Evolutionary conservation across 495 filamentous ascomycete genomes (phyloP), one percentile per base, ranked within the genome.

Genomic region (Hypoxylon intermedium): DNA sequence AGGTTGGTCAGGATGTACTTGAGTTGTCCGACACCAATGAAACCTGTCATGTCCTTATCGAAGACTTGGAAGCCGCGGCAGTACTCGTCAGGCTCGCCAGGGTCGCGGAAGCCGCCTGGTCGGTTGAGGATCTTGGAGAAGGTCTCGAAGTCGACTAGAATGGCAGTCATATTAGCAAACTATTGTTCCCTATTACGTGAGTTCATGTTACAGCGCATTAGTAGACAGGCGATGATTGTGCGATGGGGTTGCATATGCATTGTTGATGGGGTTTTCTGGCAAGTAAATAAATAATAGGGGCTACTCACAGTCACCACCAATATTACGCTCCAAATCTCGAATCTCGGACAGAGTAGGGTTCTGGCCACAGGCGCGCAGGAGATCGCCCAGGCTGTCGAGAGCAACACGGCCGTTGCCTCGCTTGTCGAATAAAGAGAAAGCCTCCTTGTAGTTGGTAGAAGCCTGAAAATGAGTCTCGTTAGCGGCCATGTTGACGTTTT

Each of bases 401-500:
- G 88, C 73, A 65, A 98, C 94, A 57, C 90, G 92, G 61, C 91
- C 91, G 70, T 88, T 93, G 68, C 95, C 94, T 68, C 94, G 92
- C 84, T 96, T 97, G 81, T 98, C 94, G 83, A 97, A 98, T 70
- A 98, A 91, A 45, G 92, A 91, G 82, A 98, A 98, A 59, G 94
- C 94, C 88, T 98, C 94, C 83, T 97, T 97, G 90, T 98, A 98
- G 86, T 98, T 98, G 74, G 94, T 98, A 50, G 90, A 93, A 79
- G 93, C 91, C 93, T 96, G 86, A 47, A 67, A 63, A 47, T 26
- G 24, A 26, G 24, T 26, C 7, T 77, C 66, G 54, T 79, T 81
- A 79, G 80, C 70, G 24, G 75, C 67, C 79, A 81, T 82, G 55
- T 69, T 63, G 66, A 38, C 33, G 12, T 34, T 26, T 59, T 45